A percentile compares a stretch with the other conserved stretches of the same genome.
Evolutionary conservation across 192 early-diverging fungal genomes (phyloP).

Genomic region (Chytriomyces sp.): DNA sequence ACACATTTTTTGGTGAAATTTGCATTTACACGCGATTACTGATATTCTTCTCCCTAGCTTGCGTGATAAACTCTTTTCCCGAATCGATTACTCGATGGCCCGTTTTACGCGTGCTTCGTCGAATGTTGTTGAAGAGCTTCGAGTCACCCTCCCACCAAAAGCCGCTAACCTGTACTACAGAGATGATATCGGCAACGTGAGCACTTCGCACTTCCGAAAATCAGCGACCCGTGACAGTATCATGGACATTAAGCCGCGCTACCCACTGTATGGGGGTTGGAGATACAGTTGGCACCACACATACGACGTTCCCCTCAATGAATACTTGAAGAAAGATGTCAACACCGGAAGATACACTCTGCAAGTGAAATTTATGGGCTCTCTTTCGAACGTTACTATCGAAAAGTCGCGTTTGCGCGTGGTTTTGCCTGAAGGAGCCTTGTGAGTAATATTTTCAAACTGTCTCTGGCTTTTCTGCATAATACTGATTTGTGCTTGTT

Average conservation of each 20-base stretch:
- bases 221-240: constrained; percentile 46
- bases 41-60: constrained; percentile 55
- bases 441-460: constrained; percentile 54
- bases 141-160: constrained; percentile 68
- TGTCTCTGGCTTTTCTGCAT: constrained; percentile 8
- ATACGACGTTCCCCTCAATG: constrained; percentile 76
- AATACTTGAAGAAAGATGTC: constrained; percentile 65
- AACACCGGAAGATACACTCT: constrained; percentile 61
- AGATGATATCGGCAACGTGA: constrained; percentile 96
- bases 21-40: background rate
- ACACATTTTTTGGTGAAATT: constrained; percentile 5
- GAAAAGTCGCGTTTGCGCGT: constrained; percentile 71
- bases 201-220: constrained; percentile 73
- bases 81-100: constrained; percentile 66
- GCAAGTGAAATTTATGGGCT: constrained; percentile 72
- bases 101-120: constrained; percentile 46
- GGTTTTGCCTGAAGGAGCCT: constrained; percentile 90
- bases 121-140: constrained; percentile 57
- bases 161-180: constrained; percentile 81
- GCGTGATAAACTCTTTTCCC: constrained; percentile 67
- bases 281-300: constrained; percentile 95
- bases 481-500: constrained; percentile 8
- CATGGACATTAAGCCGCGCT: constrained; percentile 86
- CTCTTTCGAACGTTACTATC: constrained; percentile 67
- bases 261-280: constrained; percentile 97